phyloP scores from a whole-genome alignment of 2,329 filamentous ascomycete species.

The Claviceps pazoutovae region DNA sequence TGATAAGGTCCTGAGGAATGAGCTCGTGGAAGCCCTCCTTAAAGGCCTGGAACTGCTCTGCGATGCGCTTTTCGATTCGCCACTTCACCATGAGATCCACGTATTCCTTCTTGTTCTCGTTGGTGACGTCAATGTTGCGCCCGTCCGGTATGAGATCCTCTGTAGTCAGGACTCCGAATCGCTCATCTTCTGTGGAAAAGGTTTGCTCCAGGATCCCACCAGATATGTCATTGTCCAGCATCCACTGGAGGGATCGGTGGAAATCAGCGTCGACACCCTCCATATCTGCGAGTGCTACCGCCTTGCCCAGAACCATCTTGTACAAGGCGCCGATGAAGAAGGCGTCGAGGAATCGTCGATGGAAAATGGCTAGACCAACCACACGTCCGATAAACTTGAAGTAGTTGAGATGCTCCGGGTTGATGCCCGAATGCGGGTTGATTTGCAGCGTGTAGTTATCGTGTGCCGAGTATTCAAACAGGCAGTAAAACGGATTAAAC shows the following conservation, averaged over 20 bases:
- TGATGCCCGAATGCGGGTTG: conserved; percentile 98
- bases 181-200: conserved; percentile 93
- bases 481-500: conserved; percentile 99
- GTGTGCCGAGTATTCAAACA: conserved; percentile 98
- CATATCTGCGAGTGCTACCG: conserved; percentile 87
- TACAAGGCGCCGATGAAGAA: conserved; percentile 99
- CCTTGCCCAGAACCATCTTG: conserved; percentile 97
- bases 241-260: conserved; percentile 93
- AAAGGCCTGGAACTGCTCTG: conserved; percentile 97
- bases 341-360: conserved; percentile 89
- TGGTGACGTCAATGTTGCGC: conserved; percentile 86
- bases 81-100: conserved; percentile 97
- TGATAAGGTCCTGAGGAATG: conserved; percentile 90
- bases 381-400: conserved; percentile 99
- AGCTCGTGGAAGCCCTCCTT: conserved; percentile 95
- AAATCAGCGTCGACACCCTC: conserved; percentile 98
- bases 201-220: conserved; percentile 88
- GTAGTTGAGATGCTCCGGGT: conserved; percentile 97
- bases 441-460: conserved; percentile 99
- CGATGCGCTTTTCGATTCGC: conserved; percentile 97
- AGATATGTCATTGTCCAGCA: conserved; percentile 89
- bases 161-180: conserved; percentile 86
- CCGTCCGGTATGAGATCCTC: conserved; percentile 88
- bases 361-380: conserved; percentile 94
- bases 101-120: conserved; percentile 98